Conservation (phyloP, 2,329 filamentous ascomycete genomes). For the Verticillium tricorpus region DNA sequence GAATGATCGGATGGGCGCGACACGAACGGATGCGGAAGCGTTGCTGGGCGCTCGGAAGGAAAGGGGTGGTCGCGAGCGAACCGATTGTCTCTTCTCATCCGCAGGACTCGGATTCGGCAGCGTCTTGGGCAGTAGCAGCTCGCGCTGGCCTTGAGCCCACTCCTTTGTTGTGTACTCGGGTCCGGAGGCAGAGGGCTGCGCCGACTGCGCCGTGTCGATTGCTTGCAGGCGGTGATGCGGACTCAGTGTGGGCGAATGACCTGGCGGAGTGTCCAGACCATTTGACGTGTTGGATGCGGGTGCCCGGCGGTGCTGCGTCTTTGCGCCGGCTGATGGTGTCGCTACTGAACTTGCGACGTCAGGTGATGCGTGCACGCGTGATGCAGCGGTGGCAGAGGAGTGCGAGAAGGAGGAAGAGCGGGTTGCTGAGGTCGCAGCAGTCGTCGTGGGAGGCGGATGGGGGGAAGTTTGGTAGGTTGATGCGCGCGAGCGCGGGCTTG, state of each 20-base stretch:
- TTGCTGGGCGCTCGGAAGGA: conserved; percentile 41
- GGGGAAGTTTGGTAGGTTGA: conserved; percentile 30
- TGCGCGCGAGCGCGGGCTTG: conserved; percentile 23
- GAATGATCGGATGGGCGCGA: conserved; percentile 53
- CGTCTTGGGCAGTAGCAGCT: conserved; percentile 41
- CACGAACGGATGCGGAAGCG: conserved; percentile 29
- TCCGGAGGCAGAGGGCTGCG: conserved; percentile 17
- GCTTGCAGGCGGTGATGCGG: conserved; percentile 25
- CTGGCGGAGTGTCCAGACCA: conserved; percentile 25
- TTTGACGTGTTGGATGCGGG: conserved; percentile 32
- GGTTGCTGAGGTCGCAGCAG: conserved; percentile 17
- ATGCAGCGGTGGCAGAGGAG: conserved; percentile 16
- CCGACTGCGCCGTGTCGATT: conserved; percentile 20
- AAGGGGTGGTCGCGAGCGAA: conserved; percentile 39
- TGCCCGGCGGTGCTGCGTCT: conserved; percentile 31
- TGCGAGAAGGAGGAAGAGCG: conserved; percentile 33
- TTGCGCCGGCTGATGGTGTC: conserved; percentile 22
- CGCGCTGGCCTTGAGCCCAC: conserved; percentile 38
- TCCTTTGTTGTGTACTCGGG: conserved; percentile 27
- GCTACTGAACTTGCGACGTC: not conserved
- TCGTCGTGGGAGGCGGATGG: conserved; percentile 13
- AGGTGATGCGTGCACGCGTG: conserved; percentile 6
- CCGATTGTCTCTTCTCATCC: conserved; percentile 42
- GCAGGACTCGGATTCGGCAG: conserved; percentile 29
- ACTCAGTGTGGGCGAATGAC: conserved; percentile 22